phyloP scores from a whole-genome alignment of 768 basidiomycete genomes.

The Lactifluus hygrophoroides region DNA sequence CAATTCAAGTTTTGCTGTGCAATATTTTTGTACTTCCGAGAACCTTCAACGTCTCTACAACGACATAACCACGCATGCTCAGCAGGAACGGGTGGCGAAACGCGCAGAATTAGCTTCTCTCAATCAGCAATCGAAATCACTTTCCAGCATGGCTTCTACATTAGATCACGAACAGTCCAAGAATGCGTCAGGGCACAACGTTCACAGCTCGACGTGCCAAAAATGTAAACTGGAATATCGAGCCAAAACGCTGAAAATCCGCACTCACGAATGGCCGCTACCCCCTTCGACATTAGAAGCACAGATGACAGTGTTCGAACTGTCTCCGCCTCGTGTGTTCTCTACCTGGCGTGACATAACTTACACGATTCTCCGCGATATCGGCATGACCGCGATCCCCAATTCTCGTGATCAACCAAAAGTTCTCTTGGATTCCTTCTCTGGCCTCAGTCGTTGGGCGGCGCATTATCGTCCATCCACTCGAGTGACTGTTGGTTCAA shows the following conservation, averaged over 20 bases:
- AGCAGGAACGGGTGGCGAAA: background rate
- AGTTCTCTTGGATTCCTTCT: background rate
- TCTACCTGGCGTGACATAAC: conserved; percentile 1
- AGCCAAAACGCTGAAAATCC: background rate
- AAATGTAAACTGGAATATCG: background rate
- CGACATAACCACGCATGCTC: background rate
- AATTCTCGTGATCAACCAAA: conserved; percentile 7
- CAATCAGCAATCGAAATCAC: background rate
- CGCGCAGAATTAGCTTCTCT: background rate
- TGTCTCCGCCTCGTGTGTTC: background rate
- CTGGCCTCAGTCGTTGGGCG: background rate
- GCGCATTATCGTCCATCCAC: background rate
- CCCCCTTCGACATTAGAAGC: background rate
- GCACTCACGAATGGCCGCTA: background rate
- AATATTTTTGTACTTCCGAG: background rate
- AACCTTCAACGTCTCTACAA: background rate
- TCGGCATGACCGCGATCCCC: conserved; percentile 28
- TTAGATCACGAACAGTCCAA: no score
- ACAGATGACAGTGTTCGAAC: background rate
- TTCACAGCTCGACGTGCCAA: background rate
- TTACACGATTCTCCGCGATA: background rate
- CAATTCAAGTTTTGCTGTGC: background rate
- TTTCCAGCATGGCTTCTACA: background rate
- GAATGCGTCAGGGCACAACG: background rate
- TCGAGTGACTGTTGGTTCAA: background rate